Percentiles rank a stretch among this genome's conserved stretches.
These are phyloP conservation scores for Ascochyta rabiei DNA, from an alignment of 2,329 filamentous ascomycete genomes.

Conservation along the genomic window DNA sequence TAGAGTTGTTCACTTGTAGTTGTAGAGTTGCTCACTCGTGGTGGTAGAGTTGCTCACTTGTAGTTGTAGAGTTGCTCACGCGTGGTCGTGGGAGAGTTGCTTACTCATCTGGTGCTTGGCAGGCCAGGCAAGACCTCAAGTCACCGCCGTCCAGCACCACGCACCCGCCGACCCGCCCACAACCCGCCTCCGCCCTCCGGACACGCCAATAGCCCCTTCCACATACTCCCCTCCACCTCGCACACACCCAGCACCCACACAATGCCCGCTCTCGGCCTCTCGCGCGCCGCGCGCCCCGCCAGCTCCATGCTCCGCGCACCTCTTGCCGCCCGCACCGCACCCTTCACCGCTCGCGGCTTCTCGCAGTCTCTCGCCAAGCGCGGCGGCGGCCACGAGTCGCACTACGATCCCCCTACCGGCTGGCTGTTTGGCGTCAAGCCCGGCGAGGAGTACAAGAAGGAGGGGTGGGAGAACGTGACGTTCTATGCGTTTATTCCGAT, in stretches of 20 bases:
- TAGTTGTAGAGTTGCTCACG: too few relatives aligned
- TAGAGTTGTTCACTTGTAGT: too few relatives aligned
- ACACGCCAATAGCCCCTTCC: not conserved
- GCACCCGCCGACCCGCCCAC: slow-evolving; percentile 9
- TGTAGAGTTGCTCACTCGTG: too few relatives aligned
- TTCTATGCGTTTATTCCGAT: slow-evolving; percentile 80
- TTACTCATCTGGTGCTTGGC: too few relatives aligned
- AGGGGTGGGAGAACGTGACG: slow-evolving; percentile 92
- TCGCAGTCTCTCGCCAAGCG: slow-evolving; percentile 27
- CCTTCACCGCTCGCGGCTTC: slow-evolving; percentile 11
- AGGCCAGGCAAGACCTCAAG: too few relatives aligned
- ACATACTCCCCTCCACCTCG: slow-evolving; percentile 1
- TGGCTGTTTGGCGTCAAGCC: slow-evolving; percentile 96
- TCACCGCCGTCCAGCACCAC: slow-evolving; percentile 1
- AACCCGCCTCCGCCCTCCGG: slow-evolving; percentile 1
- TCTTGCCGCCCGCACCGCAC: slow-evolving; percentile 12
- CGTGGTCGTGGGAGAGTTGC: too few relatives aligned
- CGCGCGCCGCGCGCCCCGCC: slow-evolving; percentile 29
- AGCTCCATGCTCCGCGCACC: slow-evolving; percentile 20
- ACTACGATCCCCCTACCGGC: slow-evolving; percentile 87
- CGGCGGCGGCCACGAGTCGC: slow-evolving; percentile 64
- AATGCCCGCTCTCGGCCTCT: slow-evolving; percentile 38
- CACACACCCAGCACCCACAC: slow-evolving; percentile 14
- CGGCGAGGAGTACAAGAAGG: slow-evolving; percentile 92
- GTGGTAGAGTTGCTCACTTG: too few relatives aligned